Conservation (phyloP, 768 basidiomycete species). For the Tricholoma terreum region DNA sequence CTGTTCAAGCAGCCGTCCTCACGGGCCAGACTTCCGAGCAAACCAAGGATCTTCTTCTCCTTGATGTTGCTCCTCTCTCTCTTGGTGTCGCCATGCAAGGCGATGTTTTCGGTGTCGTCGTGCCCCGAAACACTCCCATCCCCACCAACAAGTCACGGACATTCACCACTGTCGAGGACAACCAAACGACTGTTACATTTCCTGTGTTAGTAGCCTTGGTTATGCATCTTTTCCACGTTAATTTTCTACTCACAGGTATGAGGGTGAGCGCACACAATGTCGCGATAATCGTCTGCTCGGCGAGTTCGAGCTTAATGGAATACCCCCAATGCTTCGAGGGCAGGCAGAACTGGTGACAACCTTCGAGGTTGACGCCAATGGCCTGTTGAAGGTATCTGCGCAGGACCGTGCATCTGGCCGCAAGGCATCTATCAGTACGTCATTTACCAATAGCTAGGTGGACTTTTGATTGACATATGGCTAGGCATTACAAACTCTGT, state of each 20-base stretch:
- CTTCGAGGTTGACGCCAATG: slow-evolving; percentile 99
- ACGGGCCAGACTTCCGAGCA: slow-evolving; percentile 99
- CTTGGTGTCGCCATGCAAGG: slow-evolving; percentile 99
- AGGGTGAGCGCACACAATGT: slow-evolving; percentile 99
- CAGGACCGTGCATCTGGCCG: slow-evolving; percentile 98
- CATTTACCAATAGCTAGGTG: background rate
- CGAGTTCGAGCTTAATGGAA: slow-evolving; percentile 98
- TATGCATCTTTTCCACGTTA: background rate
- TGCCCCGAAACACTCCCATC: slow-evolving; percentile 99
- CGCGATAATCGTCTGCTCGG: slow-evolving; percentile 98
- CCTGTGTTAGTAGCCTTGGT: slow-evolving; percentile 65
- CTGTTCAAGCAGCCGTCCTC: slow-evolving; percentile 98
- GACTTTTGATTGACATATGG: slow-evolving; percentile 8
- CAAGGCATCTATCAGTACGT: slow-evolving; percentile 94
- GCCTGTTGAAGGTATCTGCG: slow-evolving; percentile 97
- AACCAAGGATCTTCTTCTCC: slow-evolving; percentile 96
- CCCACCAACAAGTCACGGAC: slow-evolving; percentile 98
- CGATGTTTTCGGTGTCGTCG: slow-evolving; percentile 99
- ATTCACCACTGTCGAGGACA: slow-evolving; percentile 99
- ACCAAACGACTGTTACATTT: slow-evolving; percentile 99
- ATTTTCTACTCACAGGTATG: slow-evolving; percentile 55
- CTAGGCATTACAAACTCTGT: slow-evolving; percentile 97
- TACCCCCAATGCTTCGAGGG: slow-evolving; percentile 98
- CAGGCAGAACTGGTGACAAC: slow-evolving; percentile 99
- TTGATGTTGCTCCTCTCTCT: slow-evolving; percentile 97